phyloP scores from a whole-genome alignment of 768 basidiomycete genomes.

The Harrya chromipes region DNA sequence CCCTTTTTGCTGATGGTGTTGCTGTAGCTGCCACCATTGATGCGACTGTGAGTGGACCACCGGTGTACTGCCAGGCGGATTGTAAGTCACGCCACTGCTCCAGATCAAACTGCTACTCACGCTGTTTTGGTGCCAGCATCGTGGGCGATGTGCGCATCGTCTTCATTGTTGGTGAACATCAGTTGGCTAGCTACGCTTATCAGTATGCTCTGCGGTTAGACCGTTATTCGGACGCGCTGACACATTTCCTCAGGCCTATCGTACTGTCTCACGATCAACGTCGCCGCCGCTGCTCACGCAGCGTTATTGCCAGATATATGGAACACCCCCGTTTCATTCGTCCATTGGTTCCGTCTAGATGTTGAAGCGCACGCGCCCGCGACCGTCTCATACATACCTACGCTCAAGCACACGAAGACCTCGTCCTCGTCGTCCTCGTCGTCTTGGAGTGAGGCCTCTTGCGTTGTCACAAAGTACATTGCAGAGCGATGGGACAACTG shows the following conservation, averaged over 20 bases:
- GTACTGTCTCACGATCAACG: slow-evolving; percentile 55
- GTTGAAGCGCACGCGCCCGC: slow-evolving; percentile 1
- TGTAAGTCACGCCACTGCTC: slow-evolving; percentile 29
- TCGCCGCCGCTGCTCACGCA: slow-evolving; percentile 45
- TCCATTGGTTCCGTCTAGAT: slow-evolving; percentile 55
- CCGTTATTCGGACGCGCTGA: background rate
- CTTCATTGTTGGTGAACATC: slow-evolving; percentile 44
- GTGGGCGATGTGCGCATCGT: slow-evolving; percentile 46
- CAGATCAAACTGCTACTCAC: slow-evolving; percentile 5
- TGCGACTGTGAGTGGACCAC: slow-evolving; percentile 43
- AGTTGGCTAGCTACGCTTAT: slow-evolving; percentile 48
- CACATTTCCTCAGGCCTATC: slow-evolving; percentile 37
- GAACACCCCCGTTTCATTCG: slow-evolving; percentile 45
- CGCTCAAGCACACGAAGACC: slow-evolving; percentile 8
- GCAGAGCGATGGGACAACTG: slow-evolving; percentile 30
- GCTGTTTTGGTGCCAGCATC: slow-evolving; percentile 25
- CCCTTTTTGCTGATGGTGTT: background rate
- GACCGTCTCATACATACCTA: slow-evolving; percentile 2
- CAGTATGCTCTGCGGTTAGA: slow-evolving; percentile 34
- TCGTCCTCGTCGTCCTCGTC: slow-evolving; percentile 4
- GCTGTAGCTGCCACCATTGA: slow-evolving; percentile 47
- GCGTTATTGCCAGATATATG: slow-evolving; percentile 47
- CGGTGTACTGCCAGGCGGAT: slow-evolving; percentile 32
- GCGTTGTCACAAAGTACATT: slow-evolving; percentile 29
- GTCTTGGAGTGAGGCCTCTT: slow-evolving; percentile 13